phyloP scores from a whole-genome alignment of 2,329 filamentous ascomycete genomes.

The Diaporthe citrichinensis region DNA sequence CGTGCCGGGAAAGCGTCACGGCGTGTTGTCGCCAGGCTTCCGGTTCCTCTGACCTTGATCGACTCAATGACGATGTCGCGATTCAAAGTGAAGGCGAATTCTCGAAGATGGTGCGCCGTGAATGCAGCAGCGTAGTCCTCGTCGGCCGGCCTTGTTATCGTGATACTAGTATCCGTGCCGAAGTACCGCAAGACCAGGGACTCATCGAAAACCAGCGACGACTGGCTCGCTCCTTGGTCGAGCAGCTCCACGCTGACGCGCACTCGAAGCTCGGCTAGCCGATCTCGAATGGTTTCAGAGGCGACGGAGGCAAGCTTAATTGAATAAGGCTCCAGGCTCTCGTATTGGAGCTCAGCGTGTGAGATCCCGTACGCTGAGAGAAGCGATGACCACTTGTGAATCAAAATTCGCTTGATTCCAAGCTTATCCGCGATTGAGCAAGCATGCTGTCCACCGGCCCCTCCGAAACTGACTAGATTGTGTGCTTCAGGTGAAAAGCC shows the following conservation, averaged over 20 bases:
- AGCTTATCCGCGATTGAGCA: slow-evolving; percentile 54
- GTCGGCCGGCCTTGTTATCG: slow-evolving; percentile 51
- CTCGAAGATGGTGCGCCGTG: slow-evolving; percentile 53
- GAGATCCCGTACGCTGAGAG: slow-evolving; percentile 60
- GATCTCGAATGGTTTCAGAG: slow-evolving; percentile 41
- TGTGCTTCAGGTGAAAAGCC: slow-evolving; percentile 58
- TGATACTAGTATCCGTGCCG: slow-evolving; percentile 59
- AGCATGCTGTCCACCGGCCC: slow-evolving; percentile 57
- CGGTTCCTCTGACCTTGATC: slow-evolving; percentile 57
- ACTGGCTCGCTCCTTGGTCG: slow-evolving; percentile 42
- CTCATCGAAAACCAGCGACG: slow-evolving; percentile 52
- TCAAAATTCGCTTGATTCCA: slow-evolving; percentile 54
- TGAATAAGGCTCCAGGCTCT: slow-evolving; percentile 51
- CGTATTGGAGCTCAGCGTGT: slow-evolving; percentile 54
- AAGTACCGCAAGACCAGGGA: slow-evolving; percentile 62
- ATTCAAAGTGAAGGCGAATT: slow-evolving; percentile 58
- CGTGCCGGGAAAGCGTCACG: neutral
- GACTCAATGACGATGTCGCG: slow-evolving; percentile 58
- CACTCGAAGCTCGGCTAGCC: neutral
- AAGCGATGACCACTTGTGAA: slow-evolving; percentile 51
- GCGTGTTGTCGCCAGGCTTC: neutral
- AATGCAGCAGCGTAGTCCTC: slow-evolving; percentile 54
- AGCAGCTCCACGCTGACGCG: slow-evolving; percentile 50
- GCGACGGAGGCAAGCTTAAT: slow-evolving; percentile 42
- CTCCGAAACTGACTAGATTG: slow-evolving; percentile 41